Conservation (phyloP, 331 rosid genomes). For the Malus hybrid region DNA sequence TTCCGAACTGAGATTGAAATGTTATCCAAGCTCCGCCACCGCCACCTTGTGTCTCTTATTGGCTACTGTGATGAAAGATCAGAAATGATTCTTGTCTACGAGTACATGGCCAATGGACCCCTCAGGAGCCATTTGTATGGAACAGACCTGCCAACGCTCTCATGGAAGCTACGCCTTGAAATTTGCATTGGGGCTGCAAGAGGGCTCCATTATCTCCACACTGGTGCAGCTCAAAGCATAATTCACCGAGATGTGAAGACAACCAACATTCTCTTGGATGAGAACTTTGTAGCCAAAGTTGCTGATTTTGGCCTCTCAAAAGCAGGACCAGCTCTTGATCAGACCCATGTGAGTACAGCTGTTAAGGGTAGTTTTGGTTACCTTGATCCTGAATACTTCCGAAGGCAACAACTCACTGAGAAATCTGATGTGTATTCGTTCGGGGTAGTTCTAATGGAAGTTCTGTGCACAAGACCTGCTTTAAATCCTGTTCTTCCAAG, state of each 20-base stretch:
- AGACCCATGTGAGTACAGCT: conserved; percentile 96
- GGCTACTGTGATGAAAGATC: conserved; percentile 94
- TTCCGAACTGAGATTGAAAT: conserved; percentile 91
- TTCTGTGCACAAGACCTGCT: conserved; percentile 92
- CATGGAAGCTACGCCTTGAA: conserved; percentile 92
- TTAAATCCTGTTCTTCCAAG: conserved; percentile 88
- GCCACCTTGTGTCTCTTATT: conserved; percentile 92
- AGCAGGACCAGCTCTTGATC: conserved; percentile 86
- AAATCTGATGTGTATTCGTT: conserved; percentile 96
- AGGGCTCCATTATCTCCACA: conserved; percentile 96
- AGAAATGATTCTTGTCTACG: conserved; percentile 96
- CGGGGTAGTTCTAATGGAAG: conserved; percentile 95
- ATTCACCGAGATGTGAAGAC: conserved; percentile 97
- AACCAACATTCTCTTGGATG: conserved; percentile 90
- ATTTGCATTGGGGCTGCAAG: conserved; percentile 95
- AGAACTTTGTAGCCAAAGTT: conserved; percentile 86
- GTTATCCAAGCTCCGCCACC: conserved; percentile 95
- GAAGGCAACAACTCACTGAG: conserved; percentile 93
- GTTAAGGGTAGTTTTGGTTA: conserved; percentile 98
- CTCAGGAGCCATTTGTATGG: conserved; percentile 92
- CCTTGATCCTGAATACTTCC: conserved; percentile 93
- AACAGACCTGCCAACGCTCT: conserved; percentile 58
- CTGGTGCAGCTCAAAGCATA: conserved; percentile 86
- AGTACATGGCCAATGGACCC: conserved; percentile 97
- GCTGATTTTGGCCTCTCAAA: conserved; percentile 97